Percentiles rank a stretch among this genome's conserved stretches.
These are phyloP conservation scores for Ogataea henricii DNA, from an alignment of 805 yeast species.

Conservation along the genomic window DNA sequence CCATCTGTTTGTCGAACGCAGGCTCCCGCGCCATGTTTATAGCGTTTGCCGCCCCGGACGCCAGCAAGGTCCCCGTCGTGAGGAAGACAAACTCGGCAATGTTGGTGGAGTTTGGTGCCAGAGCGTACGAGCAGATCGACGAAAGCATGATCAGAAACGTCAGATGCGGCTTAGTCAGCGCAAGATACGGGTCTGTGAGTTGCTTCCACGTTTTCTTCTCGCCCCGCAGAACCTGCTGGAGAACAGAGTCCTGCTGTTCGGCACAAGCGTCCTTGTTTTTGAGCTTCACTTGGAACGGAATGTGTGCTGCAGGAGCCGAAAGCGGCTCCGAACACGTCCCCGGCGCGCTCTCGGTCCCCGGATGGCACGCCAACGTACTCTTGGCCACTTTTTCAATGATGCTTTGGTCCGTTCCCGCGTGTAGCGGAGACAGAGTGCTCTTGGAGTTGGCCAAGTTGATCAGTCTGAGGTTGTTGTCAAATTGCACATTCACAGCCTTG, in stretches of 20 bases:
- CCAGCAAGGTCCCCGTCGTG: constrained; percentile 81
- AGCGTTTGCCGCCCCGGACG: constrained; percentile 95
- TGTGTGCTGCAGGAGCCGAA: constrained; percentile 17
- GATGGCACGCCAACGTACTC: constrained; percentile 47
- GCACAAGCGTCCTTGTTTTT: constrained; percentile 27
- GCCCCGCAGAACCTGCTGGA: constrained; percentile 28
- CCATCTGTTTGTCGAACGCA: constrained; percentile 82
- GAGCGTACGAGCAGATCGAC: constrained; percentile 90
- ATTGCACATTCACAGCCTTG: constrained; percentile 20
- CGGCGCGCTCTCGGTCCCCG: constrained; percentile 15
- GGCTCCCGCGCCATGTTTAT: constrained; percentile 98
- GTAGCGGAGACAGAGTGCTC: constrained; percentile 7
- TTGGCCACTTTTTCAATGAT: constrained; percentile 44
- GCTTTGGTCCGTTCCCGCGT: constrained; percentile 12
- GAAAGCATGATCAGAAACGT: constrained; percentile 87
- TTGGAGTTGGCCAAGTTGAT: constrained; percentile 9
- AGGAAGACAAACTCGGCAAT: constrained; percentile 68
- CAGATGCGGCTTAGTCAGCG: constrained; percentile 87
- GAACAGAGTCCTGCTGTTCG: constrained; percentile 17
- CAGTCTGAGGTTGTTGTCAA: constrained; percentile 32
- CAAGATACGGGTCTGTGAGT: constrained; percentile 62
- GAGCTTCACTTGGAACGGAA: constrained; percentile 61
- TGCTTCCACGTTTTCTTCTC: constrained; percentile 37
- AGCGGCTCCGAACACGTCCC: neutral
- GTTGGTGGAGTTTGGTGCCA: constrained; percentile 82